These are phyloP conservation scores for Boletus sp. DNA, from an alignment of 768 basidiomycete species.

Conservation along the genomic window DNA sequence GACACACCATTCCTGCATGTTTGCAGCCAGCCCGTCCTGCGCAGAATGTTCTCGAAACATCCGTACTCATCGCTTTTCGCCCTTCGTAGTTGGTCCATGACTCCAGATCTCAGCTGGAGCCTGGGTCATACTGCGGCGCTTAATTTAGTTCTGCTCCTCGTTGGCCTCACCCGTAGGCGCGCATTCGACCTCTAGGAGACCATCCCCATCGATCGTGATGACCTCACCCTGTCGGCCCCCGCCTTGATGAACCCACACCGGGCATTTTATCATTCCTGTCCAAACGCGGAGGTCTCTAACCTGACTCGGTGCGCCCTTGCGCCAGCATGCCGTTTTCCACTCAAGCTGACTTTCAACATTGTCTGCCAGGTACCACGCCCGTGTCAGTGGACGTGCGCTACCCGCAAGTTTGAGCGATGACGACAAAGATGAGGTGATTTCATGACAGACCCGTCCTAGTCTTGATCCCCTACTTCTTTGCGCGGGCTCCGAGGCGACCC, in stretches of 20 bases:
- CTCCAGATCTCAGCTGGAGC: constrained; percentile 4
- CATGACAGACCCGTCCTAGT: background rate
- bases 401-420: background rate
- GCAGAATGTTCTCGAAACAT: background rate
- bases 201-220: constrained; percentile 1
- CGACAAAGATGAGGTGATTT: too few species aligned
- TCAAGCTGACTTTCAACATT: constrained; percentile 10
- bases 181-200: background rate
- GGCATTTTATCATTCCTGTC: background rate
- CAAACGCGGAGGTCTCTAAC: constrained; percentile 1
- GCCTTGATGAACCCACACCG: constrained; percentile 2
- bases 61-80: background rate
- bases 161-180: background rate
- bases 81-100: background rate
- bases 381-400: constrained; percentile 11
- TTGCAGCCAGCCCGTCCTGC: constrained; percentile 2
- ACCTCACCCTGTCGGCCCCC: background rate
- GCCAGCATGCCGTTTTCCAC: constrained; percentile 11
- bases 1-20: constrained; percentile 26
- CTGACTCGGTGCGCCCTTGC: background rate
- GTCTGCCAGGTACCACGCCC: constrained; percentile 12
- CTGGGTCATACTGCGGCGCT: background rate
- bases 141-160: background rate
- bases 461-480: constrained; percentile 10
- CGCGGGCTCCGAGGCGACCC: constrained; percentile 34